Base-by-base conservation (phyloP, 495 filamentous ascomycete genomes). In the Bathelium albidoporum region DNA sequence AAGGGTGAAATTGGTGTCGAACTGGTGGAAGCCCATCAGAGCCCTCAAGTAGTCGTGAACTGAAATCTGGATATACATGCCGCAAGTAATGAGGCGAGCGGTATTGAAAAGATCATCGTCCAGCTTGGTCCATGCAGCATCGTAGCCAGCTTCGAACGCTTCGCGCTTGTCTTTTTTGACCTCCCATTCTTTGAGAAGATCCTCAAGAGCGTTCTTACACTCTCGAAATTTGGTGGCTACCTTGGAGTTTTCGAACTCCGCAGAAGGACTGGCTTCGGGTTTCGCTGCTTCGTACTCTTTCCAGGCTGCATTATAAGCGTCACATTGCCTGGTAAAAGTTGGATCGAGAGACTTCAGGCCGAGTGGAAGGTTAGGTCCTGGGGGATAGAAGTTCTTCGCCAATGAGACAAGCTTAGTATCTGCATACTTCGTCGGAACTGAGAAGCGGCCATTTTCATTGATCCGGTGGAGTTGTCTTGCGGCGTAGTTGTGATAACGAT, bases 71-170 rank as follows among this genome's bases (percentile, higher is more conserved):
- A 91, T 89, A 72, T 91, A 94, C 7, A 93, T 77, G 60, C 90
- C 89, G 39, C 87, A 91, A 1, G 87, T 91, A 65, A 92, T 80
- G 36, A 94, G 78, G 44, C 89, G 79, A 36, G 85, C 88, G 18
- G 87, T 90, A 68, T 95, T 89, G 80, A 95, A 95, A 22, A 95
- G 77, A 62, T 94, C 88, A 62, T 92, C 84, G 66, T 95, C 90
- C 65, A 85, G 86, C 72, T 90, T 88, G 52, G 76, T 78, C 84
- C 83, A 87, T 0, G 84, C 84, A 55, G 49, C 49, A 55, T 55
- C 49, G 49, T 55, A 55, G 24, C 49, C 49, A 29, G 49, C 49
- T 29, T 55, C 49, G 24, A 55, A 55, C 49, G 26, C 49, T 26
- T 55, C 16, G 49, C 49, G 49, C 49, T 55, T 55, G 49, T 55